phyloP scores from a whole-genome alignment of 192 early-diverging fungal genomes.

The Rhizoclosmatium sp. region DNA sequence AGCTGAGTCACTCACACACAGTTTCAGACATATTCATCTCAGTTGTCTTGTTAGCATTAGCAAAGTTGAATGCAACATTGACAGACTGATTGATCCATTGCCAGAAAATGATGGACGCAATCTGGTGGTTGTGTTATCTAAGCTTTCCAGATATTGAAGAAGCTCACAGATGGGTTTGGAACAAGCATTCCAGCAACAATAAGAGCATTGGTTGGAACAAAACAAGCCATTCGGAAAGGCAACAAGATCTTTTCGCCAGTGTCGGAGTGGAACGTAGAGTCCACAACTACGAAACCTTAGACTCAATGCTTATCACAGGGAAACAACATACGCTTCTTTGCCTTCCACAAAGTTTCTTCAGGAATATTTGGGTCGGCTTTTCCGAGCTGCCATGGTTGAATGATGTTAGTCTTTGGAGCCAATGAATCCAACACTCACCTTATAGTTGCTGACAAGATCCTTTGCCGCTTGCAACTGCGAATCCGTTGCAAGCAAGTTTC shows the following conservation, averaged over 20 bases:
- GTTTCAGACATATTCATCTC: conserved; percentile 78
- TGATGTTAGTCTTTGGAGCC: too few species aligned
- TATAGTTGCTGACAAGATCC: conserved; percentile 67
- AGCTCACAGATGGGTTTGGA: conserved; percentile 74
- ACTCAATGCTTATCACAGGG: neutral
- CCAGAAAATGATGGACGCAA: conserved; percentile 35
- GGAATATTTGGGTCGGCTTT: conserved; percentile 34
- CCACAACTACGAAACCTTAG: conserved; percentile 58
- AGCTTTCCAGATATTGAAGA: conserved; percentile 3
- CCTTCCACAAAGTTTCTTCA: conserved; percentile 70
- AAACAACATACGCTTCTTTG: conserved; percentile 66
- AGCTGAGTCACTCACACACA: conserved; percentile 56
- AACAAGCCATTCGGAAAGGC: conserved; percentile 85
- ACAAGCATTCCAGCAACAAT: conserved; percentile 86
- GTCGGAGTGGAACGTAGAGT: conserved; percentile 83
- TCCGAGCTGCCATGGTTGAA: neutral
- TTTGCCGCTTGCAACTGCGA: conserved; percentile 68
- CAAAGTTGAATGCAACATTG: conserved; percentile 87
- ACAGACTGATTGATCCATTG: conserved; percentile 83
- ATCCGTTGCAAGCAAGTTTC: conserved; percentile 71
- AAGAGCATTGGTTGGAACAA: conserved; percentile 83
- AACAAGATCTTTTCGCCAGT: conserved; percentile 79
- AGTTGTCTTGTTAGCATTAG: conserved; percentile 84
- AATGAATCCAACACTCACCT: conserved; percentile 38
- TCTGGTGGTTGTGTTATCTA: conserved; percentile 50